Evolutionary conservation across 176 grass and related monocot genomes (phyloP), one percentile per base, ranked within the genome.

Genomic region (Areca catechu): DNA sequence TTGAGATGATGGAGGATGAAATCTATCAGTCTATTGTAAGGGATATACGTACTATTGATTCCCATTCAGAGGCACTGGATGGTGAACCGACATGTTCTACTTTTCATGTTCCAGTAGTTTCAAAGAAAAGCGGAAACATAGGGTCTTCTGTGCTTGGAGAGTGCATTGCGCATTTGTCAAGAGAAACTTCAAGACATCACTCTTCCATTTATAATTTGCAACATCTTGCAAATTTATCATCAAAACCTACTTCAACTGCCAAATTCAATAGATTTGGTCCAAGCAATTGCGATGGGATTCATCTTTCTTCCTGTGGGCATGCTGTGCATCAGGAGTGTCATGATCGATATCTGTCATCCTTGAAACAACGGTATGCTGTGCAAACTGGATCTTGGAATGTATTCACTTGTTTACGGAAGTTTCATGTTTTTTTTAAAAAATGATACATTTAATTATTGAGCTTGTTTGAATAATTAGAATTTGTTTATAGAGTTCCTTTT

Each of bases 251-350:
- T 43, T 66, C 73, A 29, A 68, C 48, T 62, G 70, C 21, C 23
- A 71, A 54, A 65, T 71, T 61, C 53, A 85, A 76, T 69, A 76
- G 74, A 70, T 99, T 99, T 78, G 79, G 94, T 49, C 88, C 88
- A 2, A 50, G 51, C 24, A 79, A 89, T 79, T 93, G 94, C 83
- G 88, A 99, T 76, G 94, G 94, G 65, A 79, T 99, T 54, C 94
- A 93, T 65, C 85, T 99, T 59, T 93, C 88, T 43, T 89, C 94
- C 49, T 99, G 94, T 62, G 94, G 94, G 24, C 94, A 99, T 81
- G 94, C 84, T 64, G 88, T 99, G 50, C 94, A 99, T 80, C 94
- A 93, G 52, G 88, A 99, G 72, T 99, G 94, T 25, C 79, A 93
- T 68, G 94, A 93, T 55, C 70, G 94, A 60, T 99, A 99, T 77